Evolutionary conservation across 2,329 filamentous ascomycete species (phyloP), one percentile per base, ranked within the genome.

Genomic region (Teratosphaeria viscida): DNA sequence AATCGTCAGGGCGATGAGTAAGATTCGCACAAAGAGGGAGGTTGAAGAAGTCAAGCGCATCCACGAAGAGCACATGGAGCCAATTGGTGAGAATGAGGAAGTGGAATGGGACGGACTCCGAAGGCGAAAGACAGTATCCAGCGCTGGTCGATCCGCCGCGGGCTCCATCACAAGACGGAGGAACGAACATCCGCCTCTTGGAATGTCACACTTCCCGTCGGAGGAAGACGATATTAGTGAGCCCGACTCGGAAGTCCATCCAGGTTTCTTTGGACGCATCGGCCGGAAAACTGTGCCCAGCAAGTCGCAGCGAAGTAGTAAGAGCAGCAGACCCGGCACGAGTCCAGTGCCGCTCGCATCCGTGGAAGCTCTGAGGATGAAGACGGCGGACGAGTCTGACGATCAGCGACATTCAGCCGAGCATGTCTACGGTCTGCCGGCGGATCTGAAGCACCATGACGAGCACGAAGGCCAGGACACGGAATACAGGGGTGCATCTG

Each of bases 31-130:
- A 62, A 88, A 87, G 70, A 88, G 88, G 78, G 90, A 97, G 72
- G 79, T 85, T 7, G 84, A 89, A 53, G 94, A 97, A 72, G 82
- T 87, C 23, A 87, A 83, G 66, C 85, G 89, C 35, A 79, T 96
- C 60, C 86, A 87, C 61, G 86, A 92, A 66, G 92, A 97, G 69
- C 52, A 54, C 54, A 85, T 95, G 72, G 84, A 86, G 59, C 83
- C 89, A 1, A 87, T 95, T 57, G 83, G 81, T 54, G 91, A 96
- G 70, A 84, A 90, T 65, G 90, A 91, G 27, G 34, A 23, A 29
- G 79, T 84, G 34, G 91, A 97, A 74, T 99, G 91, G 86, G 94
- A 97, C 74, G 94, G 94, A 4, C 76, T 99, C 57, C 83, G 92
- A 67, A 81, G 91, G 67, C 82, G 94, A 57, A 84, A 79, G 70